A percentile compares a stretch with the other conserved stretches of the same genome.
phyloP scores from a whole-genome alignment of 306 rosid genomes.

The Datisca glomerata region DNA sequence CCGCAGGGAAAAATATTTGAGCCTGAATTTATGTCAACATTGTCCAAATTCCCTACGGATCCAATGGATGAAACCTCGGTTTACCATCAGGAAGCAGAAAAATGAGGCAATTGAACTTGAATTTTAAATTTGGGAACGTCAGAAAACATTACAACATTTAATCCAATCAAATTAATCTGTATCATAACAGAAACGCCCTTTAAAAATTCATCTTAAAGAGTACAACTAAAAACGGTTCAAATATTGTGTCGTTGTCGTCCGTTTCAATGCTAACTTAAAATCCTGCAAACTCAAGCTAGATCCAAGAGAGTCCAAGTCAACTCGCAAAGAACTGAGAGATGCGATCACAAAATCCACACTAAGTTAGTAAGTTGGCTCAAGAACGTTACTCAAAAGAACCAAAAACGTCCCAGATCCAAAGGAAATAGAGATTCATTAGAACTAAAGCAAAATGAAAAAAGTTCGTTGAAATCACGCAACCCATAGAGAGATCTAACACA shows the following conservation, averaged over 20 bases:
- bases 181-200: background rate
- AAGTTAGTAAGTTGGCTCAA: too few species aligned
- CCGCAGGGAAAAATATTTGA: background rate
- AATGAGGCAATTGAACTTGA: background rate
- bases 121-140: background rate
- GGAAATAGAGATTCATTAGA: background rate
- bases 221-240: too few species aligned
- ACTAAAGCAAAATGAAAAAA: background rate
- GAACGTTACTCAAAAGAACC: too few species aligned
- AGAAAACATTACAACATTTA: background rate
- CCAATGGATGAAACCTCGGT: background rate
- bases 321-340: background rate
- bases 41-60: background rate
- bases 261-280: background rate
- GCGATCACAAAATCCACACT: background rate
- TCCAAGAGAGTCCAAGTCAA: too few species aligned
- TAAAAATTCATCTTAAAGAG: background rate
- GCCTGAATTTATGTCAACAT: background rate
- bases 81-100: background rate
- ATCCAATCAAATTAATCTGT: background rate
- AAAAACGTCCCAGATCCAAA: background rate
- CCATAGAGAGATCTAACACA: background rate
- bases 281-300: background rate
- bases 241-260: background rate
- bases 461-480: background rate